Percentiles rank a stretch among this genome's conserved stretches.
phyloP scores from a whole-genome alignment of 441 rosid genomes.

The Erodium trifolium region DNA sequence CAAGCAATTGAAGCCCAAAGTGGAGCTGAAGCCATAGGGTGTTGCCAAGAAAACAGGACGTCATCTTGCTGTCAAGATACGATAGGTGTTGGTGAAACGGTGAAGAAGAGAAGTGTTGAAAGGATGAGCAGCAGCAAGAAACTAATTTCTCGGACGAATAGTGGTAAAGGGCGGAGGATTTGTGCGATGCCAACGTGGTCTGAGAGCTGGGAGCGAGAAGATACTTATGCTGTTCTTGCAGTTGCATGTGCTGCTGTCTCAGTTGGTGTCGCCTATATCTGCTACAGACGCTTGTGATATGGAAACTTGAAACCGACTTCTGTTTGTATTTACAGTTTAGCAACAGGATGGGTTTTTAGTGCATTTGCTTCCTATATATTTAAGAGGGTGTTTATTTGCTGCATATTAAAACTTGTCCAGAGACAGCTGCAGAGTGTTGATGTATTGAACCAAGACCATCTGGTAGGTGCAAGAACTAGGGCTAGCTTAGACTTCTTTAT shows the following conservation, averaged over 20 bases:
- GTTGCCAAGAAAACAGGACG: constrained; percentile 48
- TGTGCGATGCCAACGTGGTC: constrained; percentile 65
- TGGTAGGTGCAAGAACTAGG: too few relatives aligned
- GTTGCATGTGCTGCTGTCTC: constrained; percentile 78
- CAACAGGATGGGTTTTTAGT: too few relatives aligned
- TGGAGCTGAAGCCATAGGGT: constrained; percentile 27
- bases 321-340: too few relatives aligned
- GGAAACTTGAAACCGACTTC: constrained; percentile 13
- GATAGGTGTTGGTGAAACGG: constrained; percentile 24
- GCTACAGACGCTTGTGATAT: constrained; percentile 58
- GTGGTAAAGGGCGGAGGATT: constrained; percentile 41
- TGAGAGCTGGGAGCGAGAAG: constrained; percentile 92
- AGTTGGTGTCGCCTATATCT: constrained; percentile 63
- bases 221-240: constrained; percentile 77
- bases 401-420: too few relatives aligned
- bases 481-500: too few relatives aligned
- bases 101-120: constrained; percentile 39
- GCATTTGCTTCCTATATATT: too few relatives aligned
- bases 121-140: constrained; percentile 41
- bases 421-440: too few relatives aligned
- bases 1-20: constrained; percentile 24
- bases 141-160: constrained; percentile 23
- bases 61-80: constrained; percentile 39
- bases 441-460: too few relatives aligned
- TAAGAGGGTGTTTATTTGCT: too few relatives aligned